Evolutionary conservation across 306 rosid genomes (phyloP).

Genomic region (Cucurbita ficifolia): DNA sequence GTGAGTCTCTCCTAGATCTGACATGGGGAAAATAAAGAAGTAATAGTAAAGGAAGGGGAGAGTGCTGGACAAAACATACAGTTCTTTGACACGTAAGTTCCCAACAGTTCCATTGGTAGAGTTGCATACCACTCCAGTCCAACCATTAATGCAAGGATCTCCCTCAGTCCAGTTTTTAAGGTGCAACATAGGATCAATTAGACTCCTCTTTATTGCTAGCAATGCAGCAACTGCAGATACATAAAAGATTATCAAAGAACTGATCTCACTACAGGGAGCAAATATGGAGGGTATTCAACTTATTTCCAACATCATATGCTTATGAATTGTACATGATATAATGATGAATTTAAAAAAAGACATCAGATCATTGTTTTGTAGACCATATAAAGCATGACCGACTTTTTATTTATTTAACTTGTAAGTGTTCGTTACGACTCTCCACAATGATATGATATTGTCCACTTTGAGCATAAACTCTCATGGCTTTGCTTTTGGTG

Average conservation of each 20-base stretch:
- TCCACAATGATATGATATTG: too few species aligned
- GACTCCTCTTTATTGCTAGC: conserved; percentile 39
- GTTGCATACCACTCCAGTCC: conserved; percentile 60
- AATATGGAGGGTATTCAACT: background rate
- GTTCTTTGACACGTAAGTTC: conserved; percentile 40
- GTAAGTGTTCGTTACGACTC: too few species aligned
- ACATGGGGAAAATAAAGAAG: background rate
- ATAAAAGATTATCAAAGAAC: background rate
- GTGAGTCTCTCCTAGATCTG: background rate
- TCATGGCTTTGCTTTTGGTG: too few species aligned
- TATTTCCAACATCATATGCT: background rate
- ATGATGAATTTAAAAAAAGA: background rate
- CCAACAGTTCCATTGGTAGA: conserved; percentile 21
- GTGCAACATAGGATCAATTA: conserved; percentile 34
- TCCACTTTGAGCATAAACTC: too few species aligned
- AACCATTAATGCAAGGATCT: conserved; percentile 56
- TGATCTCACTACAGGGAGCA: background rate
- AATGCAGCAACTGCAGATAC: conserved; percentile 46
- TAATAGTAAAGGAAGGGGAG: background rate
- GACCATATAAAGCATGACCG: background rate
- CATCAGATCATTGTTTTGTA: background rate
- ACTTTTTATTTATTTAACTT: too few species aligned
- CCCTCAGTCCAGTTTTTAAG: conserved; percentile 46
- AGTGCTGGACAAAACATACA: conserved; percentile 31
- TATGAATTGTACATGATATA: background rate